Conservation (phyloP, 2,329 filamentous ascomycete genomes). For the Hypoxylon sp. region DNA sequence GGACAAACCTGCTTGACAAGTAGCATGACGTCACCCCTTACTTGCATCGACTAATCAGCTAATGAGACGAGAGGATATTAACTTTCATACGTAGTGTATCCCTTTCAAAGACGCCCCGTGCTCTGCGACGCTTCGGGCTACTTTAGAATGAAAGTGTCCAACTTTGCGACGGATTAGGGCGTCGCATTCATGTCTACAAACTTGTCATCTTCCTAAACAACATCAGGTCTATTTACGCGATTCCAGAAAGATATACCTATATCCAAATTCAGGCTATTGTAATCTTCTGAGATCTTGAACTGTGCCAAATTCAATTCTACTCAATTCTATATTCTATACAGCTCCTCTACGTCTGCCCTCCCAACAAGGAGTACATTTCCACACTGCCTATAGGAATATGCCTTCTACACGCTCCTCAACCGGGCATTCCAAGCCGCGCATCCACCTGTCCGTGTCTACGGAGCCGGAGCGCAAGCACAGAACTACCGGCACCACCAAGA, state of each 20-base stretch:
- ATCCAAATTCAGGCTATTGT: background rate
- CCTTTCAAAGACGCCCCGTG: slow-evolving; percentile 16
- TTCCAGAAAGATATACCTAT: background rate
- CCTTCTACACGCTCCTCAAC: slow-evolving; percentile 46
- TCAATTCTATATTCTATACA: background rate
- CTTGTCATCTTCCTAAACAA: slow-evolving; percentile 4
- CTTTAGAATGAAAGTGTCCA: slow-evolving; percentile 8
- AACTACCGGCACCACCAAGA: slow-evolving; percentile 21
- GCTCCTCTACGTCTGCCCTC: background rate
- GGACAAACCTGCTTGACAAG: slow-evolving; percentile 36
- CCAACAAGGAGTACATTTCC: background rate
- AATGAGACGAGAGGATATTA: slow-evolving; percentile 34
- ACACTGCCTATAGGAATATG: slow-evolving; percentile 24
- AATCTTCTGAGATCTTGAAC: background rate
- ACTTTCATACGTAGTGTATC: slow-evolving; percentile 14
- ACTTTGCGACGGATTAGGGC: background rate
- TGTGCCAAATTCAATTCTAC: too few species aligned
- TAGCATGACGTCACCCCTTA: slow-evolving; percentile 37
- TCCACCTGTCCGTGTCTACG: slow-evolving; percentile 43
- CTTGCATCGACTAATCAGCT: slow-evolving; percentile 21
- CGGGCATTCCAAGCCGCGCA: slow-evolving; percentile 45
- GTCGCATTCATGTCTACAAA: slow-evolving; percentile 11
- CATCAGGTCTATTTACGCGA: background rate
- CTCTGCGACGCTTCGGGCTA: background rate
- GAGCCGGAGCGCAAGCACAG: slow-evolving; percentile 46